phyloP scores from a whole-genome alignment of 2,329 filamentous ascomycete genomes.

The Aspergillus chevalieri region DNA sequence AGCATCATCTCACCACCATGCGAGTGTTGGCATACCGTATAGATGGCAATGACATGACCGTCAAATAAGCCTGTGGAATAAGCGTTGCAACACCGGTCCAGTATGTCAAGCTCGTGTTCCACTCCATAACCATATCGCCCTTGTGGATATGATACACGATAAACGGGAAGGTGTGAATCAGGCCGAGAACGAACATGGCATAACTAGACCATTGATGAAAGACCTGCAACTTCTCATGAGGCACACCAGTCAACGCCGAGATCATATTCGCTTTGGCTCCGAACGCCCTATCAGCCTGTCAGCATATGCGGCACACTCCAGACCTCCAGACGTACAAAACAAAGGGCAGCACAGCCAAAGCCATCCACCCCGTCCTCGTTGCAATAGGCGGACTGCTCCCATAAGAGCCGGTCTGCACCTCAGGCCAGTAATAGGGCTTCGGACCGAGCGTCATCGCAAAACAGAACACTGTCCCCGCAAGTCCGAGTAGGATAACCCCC shows the following conservation, averaged over 20 bases:
- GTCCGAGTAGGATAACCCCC: constrained; percentile 38
- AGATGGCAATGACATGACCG: constrained; percentile 47
- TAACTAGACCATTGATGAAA: constrained; percentile 52
- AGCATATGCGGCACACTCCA: constrained; percentile 1
- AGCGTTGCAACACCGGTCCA: constrained; percentile 53
- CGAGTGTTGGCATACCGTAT: constrained; percentile 39
- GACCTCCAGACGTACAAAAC: constrained; percentile 31
- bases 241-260: constrained; percentile 48
- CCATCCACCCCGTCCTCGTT: constrained; percentile 49
- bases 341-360: constrained; percentile 48
- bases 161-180: constrained; percentile 57
- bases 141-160: constrained; percentile 47
- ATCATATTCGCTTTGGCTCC: constrained; percentile 54
- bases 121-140: constrained; percentile 45
- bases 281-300: constrained; percentile 32
- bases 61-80: constrained; percentile 50
- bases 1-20: neutral
- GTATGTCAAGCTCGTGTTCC: constrained; percentile 43
- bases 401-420: constrained; percentile 33
- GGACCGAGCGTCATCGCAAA: constrained; percentile 44
- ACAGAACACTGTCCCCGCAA: constrained; percentile 43
- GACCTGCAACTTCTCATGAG: constrained; percentile 52
- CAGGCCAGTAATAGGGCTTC: constrained; percentile 53
- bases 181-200: constrained; percentile 51
- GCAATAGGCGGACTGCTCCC: constrained; percentile 51